These are phyloP conservation scores for Alternaria burnsii DNA, from an alignment of 2,329 filamentous ascomycete species.

Conservation along the genomic window DNA sequence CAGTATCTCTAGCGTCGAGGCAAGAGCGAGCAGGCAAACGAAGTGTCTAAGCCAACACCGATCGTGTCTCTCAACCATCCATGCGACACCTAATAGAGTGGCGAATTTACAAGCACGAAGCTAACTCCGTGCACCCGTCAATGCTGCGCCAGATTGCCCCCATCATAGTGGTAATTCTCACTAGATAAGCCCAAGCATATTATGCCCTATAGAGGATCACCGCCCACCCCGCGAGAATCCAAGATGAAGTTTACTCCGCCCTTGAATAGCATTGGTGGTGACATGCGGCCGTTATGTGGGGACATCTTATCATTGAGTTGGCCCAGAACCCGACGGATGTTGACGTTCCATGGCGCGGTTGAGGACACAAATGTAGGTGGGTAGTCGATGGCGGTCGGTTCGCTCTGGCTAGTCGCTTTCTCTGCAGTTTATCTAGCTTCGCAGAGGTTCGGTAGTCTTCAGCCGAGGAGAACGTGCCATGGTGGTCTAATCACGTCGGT, in stretches of 20 bases:
- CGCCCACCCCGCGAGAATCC: not conserved
- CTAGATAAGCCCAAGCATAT: not conserved
- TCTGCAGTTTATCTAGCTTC: not conserved
- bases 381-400: not conserved
- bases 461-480: not conserved
- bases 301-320: not conserved
- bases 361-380: not conserved
- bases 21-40: not conserved
- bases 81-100: not conserved
- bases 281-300: not conserved
- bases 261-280: not conserved
- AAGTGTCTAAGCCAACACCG: too few relatives aligned
- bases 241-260: not conserved
- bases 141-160: not conserved
- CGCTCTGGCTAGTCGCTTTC: too few relatives aligned
- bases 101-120: not conserved
- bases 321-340: not conserved
- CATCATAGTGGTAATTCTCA: not conserved
- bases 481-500: not conserved
- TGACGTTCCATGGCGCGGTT: not conserved
- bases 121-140: not conserved
- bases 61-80: accelerated
- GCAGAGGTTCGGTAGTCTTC: not conserved
- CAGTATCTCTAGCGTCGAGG: not conserved
- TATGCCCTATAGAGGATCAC: not conserved